Base-by-base conservation (phyloP, 805 yeast species). In the Ogataea angusta region DNA sequence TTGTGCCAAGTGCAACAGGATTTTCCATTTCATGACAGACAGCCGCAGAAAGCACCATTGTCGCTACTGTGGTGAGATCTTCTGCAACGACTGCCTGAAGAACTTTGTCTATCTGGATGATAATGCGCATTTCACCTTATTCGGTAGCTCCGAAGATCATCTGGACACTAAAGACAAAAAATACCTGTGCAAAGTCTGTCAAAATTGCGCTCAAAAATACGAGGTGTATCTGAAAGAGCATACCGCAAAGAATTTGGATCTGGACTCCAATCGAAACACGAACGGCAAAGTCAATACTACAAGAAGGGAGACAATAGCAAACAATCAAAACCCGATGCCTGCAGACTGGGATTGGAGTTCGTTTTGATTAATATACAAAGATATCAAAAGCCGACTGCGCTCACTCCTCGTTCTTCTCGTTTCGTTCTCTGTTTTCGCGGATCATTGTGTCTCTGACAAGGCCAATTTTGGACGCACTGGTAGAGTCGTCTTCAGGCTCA, bases 11-110 rank as follows among this genome's bases (percentile, higher is more conserved):
- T 91, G 98, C 64, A 67, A 72, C 37, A 76, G 73, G 53, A 57
- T 69, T 13, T 90, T 91, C 65, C 82, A 89, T 26, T 80, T 54
- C 81, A 52, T 83, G 80, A 68, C 96, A 75, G 59, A 75, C 90
- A 52, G 73, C 81, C 48, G 68, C 30, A 50, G 70, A 28, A 67
- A 64, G 34, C 72, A 67, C 42, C 72, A 67, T 35, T 67, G 72
- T 38, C 51, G 72, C 7, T 52, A 60, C 27, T 67, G 72, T 51
- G 72, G 72, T 3, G 65, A 64, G n/a, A 50, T 67, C 2, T 67
- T 66, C 40, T 67, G 72, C 45, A 61, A 64, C 25, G 64, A 62
- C 24, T 67, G 72, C 45, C 42, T 67, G 19, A 49, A 49, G 19
- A 61, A 66, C 42, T 62, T 53, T 24, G 56, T 66, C 8, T 66